phyloP scores from a whole-genome alignment of 2,329 filamentous ascomycete genomes.

The Xylogone sp. region DNA sequence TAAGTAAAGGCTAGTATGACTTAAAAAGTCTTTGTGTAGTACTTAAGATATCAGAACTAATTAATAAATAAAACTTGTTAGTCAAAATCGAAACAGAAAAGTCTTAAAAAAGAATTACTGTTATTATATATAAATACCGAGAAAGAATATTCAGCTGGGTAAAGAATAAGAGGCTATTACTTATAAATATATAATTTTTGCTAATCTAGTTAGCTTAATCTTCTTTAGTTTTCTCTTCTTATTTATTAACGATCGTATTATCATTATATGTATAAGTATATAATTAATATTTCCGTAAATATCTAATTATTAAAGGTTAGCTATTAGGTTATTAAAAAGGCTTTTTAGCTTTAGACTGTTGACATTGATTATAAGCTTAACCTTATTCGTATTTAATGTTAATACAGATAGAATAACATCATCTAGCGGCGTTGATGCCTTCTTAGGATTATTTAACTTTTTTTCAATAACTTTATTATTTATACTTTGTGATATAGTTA shows the following conservation, averaged over 20 bases:
- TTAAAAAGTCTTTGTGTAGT: slow-evolving; percentile 6
- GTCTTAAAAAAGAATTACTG: no score
- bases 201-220: slow-evolving; percentile 9
- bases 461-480: slow-evolving; percentile 8
- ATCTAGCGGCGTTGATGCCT: slow-evolving; percentile 2
- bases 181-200: slow-evolving; percentile 9
- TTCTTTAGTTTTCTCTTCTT: slow-evolving; percentile 8
- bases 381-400: slow-evolving; percentile 6
- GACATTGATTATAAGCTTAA: slow-evolving; percentile 5
- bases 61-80: no score
- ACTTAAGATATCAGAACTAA: slow-evolving; percentile 8
- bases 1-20: slow-evolving; percentile 8
- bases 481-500: slow-evolving; percentile 9
- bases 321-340: slow-evolving; percentile 9
- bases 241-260: slow-evolving; percentile 6
- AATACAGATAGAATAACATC: slow-evolving; percentile 8
- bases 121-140: neutral
- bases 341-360: slow-evolving; percentile 1
- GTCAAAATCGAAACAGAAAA: no score
- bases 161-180: neutral
- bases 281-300: slow-evolving; percentile 10
- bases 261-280: slow-evolving; percentile 3
- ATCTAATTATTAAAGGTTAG: slow-evolving; percentile 9
- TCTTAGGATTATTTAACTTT: slow-evolving; percentile 6
- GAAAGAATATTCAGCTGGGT: neutral